Conservation (phyloP, 352 stramenopile genomes). For the Globisporangium recalcitrans region DNA sequence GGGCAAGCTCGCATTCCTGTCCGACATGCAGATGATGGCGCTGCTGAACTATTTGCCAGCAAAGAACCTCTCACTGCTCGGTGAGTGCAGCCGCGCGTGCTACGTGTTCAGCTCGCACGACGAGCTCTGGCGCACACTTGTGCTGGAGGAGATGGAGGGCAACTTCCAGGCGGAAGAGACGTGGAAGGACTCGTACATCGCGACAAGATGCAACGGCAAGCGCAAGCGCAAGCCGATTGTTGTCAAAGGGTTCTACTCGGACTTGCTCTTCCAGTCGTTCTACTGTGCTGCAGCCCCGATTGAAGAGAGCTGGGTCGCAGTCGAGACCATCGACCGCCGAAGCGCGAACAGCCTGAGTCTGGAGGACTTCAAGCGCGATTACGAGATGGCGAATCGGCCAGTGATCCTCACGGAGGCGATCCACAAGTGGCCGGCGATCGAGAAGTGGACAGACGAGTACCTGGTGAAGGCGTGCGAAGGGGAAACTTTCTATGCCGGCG, state of each 20-base stretch:
- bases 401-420: constrained; percentile 80
- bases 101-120: constrained; percentile 77
- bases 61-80: constrained; percentile 38
- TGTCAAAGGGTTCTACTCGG: constrained; percentile 79
- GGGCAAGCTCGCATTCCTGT: constrained; percentile 41
- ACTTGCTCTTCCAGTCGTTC: constrained; percentile 85
- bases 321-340: constrained; percentile 70
- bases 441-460: constrained; percentile 76
- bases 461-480: constrained; percentile 36
- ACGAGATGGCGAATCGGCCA: constrained; percentile 64
- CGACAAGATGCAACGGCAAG: constrained; percentile 30
- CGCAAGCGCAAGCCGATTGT: constrained; percentile 25
- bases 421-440: constrained; percentile 54
- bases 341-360: constrained; percentile 47
- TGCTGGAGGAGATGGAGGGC: constrained; percentile 71
- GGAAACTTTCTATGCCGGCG: constrained; percentile 68
- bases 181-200: constrained; percentile 73
- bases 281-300: constrained; percentile 68
- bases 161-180: constrained; percentile 44
- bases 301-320: constrained; percentile 51
- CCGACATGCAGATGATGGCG: constrained; percentile 60
- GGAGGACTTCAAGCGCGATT: constrained; percentile 57
- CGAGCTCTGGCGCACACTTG: constrained; percentile 77
- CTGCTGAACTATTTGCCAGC: constrained; percentile 60
- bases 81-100: constrained; percentile 42